Evolutionary conservation across 2,329 filamentous ascomycete genomes (phyloP).

Genomic region (Stenocarpella maydis): DNA sequence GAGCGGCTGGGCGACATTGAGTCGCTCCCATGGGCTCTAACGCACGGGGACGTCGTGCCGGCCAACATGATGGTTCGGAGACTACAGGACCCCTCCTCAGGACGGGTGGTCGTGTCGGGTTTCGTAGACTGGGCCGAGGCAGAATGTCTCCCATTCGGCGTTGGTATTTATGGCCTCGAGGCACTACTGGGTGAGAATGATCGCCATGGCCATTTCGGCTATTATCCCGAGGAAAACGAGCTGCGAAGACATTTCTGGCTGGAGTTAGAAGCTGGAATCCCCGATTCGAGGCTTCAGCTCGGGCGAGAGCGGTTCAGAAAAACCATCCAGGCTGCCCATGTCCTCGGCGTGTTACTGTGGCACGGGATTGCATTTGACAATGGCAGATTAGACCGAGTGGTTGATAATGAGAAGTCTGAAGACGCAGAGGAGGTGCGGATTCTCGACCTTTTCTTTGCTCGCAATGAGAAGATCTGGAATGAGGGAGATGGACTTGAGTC

Average conservation of each 20-base stretch:
- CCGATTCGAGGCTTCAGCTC: conserved; percentile 41
- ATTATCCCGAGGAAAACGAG: conserved; percentile 51
- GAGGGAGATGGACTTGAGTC: background rate
- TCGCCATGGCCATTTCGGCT: conserved; percentile 48
- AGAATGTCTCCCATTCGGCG: conserved; percentile 67
- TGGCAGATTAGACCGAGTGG: conserved; percentile 65
- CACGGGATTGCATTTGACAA: conserved; percentile 70
- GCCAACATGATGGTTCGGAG: conserved; percentile 63
- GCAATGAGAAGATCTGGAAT: background rate
- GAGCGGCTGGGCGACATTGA: conserved; percentile 47
- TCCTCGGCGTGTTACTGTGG: conserved; percentile 67
- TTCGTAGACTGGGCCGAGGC: conserved; percentile 72
- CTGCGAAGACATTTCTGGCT: conserved; percentile 62
- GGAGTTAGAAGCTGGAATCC: conserved; percentile 46
- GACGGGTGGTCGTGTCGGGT: conserved; percentile 50
- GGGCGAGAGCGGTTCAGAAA: conserved; percentile 34
- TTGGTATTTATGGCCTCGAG: conserved; percentile 68
- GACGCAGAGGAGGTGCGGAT: conserved; percentile 63
- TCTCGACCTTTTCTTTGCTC: conserved; percentile 49
- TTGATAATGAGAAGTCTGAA: conserved; percentile 51
- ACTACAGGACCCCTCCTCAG: background rate
- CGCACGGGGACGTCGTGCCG: conserved; percentile 67
- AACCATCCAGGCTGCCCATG: conserved; percentile 53
- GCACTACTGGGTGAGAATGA: conserved; percentile 62
- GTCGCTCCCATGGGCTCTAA: conserved; percentile 62